Conservation (phyloP, 345 rosid genomes). For the Trapa incisa region DNA sequence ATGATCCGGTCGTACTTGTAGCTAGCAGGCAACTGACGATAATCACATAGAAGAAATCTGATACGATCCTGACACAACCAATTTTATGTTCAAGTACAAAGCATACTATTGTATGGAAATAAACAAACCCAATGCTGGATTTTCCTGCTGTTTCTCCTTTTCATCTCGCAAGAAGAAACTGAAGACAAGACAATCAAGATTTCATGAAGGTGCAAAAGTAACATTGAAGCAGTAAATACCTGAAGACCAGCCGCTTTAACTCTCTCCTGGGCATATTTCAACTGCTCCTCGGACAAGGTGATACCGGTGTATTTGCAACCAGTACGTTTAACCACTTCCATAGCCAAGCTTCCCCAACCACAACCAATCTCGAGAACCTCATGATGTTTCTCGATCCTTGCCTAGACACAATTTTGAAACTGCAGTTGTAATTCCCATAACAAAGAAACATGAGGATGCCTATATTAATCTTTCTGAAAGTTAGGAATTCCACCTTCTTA, state of each 20-base stretch:
- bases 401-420: conserved; percentile 17
- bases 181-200: neutral
- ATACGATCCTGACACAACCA: conserved; percentile 36
- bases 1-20: conserved; percentile 67
- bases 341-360: conserved; percentile 91
- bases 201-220: neutral
- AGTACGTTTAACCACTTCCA: conserved; percentile 72
- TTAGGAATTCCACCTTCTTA: conserved; percentile 34
- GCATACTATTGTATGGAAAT: neutral
- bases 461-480: neutral
- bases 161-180: neutral
- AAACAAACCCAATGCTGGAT: neutral
- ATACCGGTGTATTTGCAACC: conserved; percentile 85
- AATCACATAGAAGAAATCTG: conserved; percentile 57
- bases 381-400: conserved; percentile 42
- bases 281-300: conserved; percentile 66
- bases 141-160: neutral
- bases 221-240: conserved; percentile 21
- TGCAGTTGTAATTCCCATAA: neutral
- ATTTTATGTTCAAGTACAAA: neutral
- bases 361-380: conserved; percentile 81
- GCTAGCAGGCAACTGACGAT: conserved; percentile 49
- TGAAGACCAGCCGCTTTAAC: conserved; percentile 81
- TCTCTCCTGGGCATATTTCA: conserved; percentile 52
- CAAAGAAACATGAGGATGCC: neutral